Evolutionary conservation across 1,284 basidiomycete genomes (phyloP).

Genomic region (Mycena citricolor): DNA sequence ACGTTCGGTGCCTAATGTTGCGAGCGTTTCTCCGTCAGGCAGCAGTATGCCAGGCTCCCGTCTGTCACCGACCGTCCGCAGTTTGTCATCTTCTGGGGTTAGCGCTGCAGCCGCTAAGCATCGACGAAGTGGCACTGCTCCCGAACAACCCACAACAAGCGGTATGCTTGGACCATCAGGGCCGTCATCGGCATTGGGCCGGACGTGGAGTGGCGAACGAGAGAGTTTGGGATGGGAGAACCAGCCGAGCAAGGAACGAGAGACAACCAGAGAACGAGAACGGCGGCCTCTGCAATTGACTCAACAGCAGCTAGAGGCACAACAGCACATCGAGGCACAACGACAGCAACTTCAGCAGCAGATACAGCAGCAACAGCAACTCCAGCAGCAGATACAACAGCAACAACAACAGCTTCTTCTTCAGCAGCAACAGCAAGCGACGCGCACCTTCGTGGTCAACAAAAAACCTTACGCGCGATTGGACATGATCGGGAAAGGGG

Average conservation of each 20-base stretch:
- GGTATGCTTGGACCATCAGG: slow-evolving; percentile 29
- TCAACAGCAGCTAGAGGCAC: too few species aligned
- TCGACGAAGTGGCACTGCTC: slow-evolving; percentile 62
- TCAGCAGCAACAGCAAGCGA: slow-evolving; percentile 20
- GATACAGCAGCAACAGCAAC: slow-evolving; percentile 28
- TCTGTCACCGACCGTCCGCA: slow-evolving; percentile 33
- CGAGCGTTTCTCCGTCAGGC: slow-evolving; percentile 38
- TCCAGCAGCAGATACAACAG: slow-evolving; percentile 28
- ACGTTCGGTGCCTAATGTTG: slow-evolving; percentile 43
- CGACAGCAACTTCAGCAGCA: slow-evolving; percentile 10
- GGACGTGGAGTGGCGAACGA: slow-evolving; percentile 49
- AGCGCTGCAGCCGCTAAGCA: slow-evolving; percentile 36
- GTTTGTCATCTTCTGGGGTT: slow-evolving; percentile 14
- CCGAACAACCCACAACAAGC: slow-evolving; percentile 51
- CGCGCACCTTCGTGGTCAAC: slow-evolving; percentile 52
- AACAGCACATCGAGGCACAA: not conserved
- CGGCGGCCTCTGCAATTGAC: slow-evolving; percentile 5
- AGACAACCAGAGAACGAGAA: slow-evolving; percentile 29
- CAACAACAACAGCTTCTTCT: slow-evolving; percentile 16
- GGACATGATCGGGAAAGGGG: slow-evolving; percentile 88
- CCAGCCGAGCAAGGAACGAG: slow-evolving; percentile 33
- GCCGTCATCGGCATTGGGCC: slow-evolving; percentile 29
- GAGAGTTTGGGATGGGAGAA: slow-evolving; percentile 32
- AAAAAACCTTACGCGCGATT: slow-evolving; percentile 79
- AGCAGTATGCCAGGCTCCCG: slow-evolving; percentile 24